Percentiles rank a stretch among this genome's conserved stretches.
Conservation (phyloP, 2,329 filamentous ascomycete species). For the Aspergillus vadensis region DNA sequence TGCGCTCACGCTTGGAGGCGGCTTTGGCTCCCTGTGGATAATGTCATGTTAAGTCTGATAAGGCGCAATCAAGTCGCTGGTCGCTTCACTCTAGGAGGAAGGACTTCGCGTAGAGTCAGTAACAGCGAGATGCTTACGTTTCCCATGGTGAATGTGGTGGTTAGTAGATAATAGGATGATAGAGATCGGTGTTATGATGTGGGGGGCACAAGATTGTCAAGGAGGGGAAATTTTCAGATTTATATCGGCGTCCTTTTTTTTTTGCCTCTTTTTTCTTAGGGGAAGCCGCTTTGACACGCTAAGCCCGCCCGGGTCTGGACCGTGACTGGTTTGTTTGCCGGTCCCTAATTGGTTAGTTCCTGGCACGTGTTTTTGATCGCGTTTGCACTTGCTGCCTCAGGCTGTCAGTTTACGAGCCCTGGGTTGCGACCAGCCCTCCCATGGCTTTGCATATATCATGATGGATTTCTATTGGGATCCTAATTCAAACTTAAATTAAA, state of each 20-base stretch:
- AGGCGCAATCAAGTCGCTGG: background rate
- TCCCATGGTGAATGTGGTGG: constrained; percentile 22
- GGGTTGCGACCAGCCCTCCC: no score
- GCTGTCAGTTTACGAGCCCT: no score
- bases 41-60: constrained; percentile 9
- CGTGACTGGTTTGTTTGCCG: background rate
- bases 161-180: background rate
- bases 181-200: background rate
- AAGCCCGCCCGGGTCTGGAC: background rate
- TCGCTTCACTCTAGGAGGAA: constrained; percentile 1
- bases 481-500: no score
- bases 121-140: constrained; percentile 25
- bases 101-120: background rate
- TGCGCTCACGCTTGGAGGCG: constrained; percentile 72
- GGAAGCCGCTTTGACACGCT: background rate
- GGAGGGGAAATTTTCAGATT: background rate
- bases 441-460: no score
- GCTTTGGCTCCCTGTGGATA: constrained; percentile 60
- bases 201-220: no score
- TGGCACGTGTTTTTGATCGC: no score
- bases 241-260: background rate
- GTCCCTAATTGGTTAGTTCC: no score
- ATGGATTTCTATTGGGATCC: no score
- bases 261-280: no score
- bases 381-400: no score